Evolutionary conservation across 306 rosid species (phyloP).

Genomic region (Potentilla sterilis): DNA sequence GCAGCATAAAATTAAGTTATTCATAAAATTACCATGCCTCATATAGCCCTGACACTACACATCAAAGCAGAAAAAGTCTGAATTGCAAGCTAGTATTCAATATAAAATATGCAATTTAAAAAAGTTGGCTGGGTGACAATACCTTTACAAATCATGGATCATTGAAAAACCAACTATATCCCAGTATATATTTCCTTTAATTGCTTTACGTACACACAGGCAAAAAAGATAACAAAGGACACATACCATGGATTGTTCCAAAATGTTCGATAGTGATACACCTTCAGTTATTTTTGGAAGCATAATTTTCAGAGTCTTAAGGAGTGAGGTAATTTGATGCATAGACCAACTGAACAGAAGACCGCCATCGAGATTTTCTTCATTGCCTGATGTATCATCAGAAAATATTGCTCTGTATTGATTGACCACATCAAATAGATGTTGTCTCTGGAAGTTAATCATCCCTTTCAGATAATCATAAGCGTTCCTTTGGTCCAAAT

Average conservation of each 20-base stretch:
- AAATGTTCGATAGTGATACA: slow-evolving; percentile 84
- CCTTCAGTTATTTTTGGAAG: slow-evolving; percentile 97
- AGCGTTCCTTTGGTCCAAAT: slow-evolving; percentile 82
- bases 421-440: slow-evolving; percentile 97
- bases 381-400: slow-evolving; percentile 95
- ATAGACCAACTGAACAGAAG: slow-evolving; percentile 98
- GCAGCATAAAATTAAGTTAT: slow-evolving; percentile 7
- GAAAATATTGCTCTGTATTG: slow-evolving; percentile 98
- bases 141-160: slow-evolving; percentile 1
- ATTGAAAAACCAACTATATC: neutral
- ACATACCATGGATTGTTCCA: slow-evolving; percentile 98
- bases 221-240: slow-evolving; percentile 13
- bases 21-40: slow-evolving; percentile 4
- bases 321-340: slow-evolving; percentile 91
- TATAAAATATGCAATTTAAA: neutral
- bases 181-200: neutral
- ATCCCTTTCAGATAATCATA: slow-evolving; percentile 88
- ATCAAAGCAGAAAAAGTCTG: neutral
- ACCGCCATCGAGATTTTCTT: slow-evolving; percentile 95
- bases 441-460: slow-evolving; percentile 92
- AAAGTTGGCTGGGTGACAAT: neutral
- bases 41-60: neutral
- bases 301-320: slow-evolving; percentile 75
- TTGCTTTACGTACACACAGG: neutral
- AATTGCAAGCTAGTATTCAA: neutral